Evolutionary conservation across 2,329 filamentous ascomycete genomes (phyloP), one percentile per base, ranked within the genome.

Genomic region (Dryadomyces quercus-mongolicae): DNA sequence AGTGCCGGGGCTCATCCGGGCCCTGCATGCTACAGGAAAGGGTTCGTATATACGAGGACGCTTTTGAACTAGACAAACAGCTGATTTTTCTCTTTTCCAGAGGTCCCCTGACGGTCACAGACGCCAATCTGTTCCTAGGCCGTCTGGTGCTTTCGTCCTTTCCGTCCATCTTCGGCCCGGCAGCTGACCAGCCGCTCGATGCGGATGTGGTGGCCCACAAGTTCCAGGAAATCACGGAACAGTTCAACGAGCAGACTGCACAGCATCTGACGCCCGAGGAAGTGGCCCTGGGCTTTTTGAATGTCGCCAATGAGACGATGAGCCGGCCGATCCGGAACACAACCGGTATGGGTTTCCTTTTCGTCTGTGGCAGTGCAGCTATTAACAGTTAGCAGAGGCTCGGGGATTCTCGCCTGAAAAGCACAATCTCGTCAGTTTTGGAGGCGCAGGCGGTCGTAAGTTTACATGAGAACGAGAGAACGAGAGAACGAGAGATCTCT

Each of bases 221-320:
- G 1, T 86, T 96, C 56, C 76, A 86, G 59, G 84, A 91, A 60
- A 71, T 96, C 8, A 81, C 88, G 0, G 76, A 85, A 45, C 76
- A 88, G 61, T 85, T 95, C 62, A 93, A 94, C 61, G 72, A 74
- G 43, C 88, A 95, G 64, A 77, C 84, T 1, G 79, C 80, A 4
- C 82, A 81, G 62, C 76, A 73, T 2, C 86, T 95, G 77, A 84
- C 78, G 1, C 71, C 84, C 1, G 90, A 95, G 62, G 87, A 94
- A 63, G 86, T 95, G 16, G 42, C 42, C 18, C n/a, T n/a, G 12
- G 42, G 42, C 42, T 44, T 44, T 16, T n/a, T 44, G 42, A 16
- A n/a, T 9, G n/a, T 86, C 49, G 83, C 83, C 7, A 85, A 86
- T 59, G 82, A 84, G 66, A 78, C 81, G 3, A 86, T 86, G 83